Conservation (phyloP, 164 flowering plant genomes). For the Vitis rupestris region DNA sequence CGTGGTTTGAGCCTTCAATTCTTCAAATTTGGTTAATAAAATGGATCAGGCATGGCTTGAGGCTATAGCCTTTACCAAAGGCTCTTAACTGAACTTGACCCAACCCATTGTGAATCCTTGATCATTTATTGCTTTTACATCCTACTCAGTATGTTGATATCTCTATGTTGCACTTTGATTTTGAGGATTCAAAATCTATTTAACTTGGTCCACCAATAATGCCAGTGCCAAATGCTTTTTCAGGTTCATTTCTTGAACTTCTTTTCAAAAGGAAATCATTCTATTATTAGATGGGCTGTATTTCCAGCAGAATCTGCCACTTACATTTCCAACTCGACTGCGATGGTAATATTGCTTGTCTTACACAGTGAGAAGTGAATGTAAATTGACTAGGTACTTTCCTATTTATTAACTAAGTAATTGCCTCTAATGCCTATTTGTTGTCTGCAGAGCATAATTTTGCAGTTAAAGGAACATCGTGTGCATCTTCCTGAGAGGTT, state of each 20-base stretch:
- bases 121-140: no score
- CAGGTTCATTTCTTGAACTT: constrained; percentile 72
- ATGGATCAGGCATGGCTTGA: no score
- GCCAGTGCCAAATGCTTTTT: constrained; percentile 2
- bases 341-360: constrained; percentile 37
- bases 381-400: background rate
- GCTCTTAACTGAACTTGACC: no score
- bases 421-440: background rate
- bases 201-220: no score
- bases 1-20: no score
- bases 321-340: constrained; percentile 58
- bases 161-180: no score
- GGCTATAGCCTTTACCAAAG: no score
- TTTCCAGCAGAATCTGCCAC: constrained; percentile 48
- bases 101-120: no score
- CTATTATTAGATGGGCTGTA: constrained; percentile 56
- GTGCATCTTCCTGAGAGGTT: constrained; percentile 61
- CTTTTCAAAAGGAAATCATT: constrained; percentile 50
- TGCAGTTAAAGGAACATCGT: constrained; percentile 52
- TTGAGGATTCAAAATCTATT: no score
- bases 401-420: no score
- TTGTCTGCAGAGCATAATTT: constrained; percentile 53
- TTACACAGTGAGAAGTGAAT: background rate
- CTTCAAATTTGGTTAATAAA: no score
- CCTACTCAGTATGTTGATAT: no score